These are phyloP conservation scores for Pelargonium australe DNA, from an alignment of 441 rosid genomes.

Conservation along the genomic window DNA sequence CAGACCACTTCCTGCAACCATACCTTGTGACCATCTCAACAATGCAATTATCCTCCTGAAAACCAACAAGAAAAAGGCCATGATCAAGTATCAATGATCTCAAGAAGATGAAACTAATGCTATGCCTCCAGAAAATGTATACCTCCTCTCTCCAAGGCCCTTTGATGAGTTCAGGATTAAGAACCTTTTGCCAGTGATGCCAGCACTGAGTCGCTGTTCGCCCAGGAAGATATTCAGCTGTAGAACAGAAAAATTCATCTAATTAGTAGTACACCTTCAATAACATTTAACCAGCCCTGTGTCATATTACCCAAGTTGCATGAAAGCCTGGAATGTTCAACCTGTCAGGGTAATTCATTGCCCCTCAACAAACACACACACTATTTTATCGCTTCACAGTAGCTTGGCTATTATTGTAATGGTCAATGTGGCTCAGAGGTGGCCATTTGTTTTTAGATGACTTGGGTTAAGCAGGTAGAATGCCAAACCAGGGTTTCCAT, in stretches of 20 bases:
- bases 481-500: neutral
- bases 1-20: constrained; percentile 25
- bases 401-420: neutral
- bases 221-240: constrained; percentile 27
- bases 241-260: constrained; percentile 6
- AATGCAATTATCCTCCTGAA: constrained; percentile 30
- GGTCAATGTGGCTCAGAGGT: constrained; percentile 3
- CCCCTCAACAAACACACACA: neutral
- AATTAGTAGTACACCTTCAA: neutral
- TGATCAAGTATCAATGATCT: constrained; percentile 1
- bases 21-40: constrained; percentile 13
- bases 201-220: constrained; percentile 26
- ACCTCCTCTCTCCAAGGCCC: constrained; percentile 26
- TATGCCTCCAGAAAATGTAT: neutral
- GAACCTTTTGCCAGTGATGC: constrained; percentile 32
- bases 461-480: neutral
- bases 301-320: neutral
- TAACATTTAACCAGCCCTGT: neutral
- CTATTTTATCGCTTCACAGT: neutral
- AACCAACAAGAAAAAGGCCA: neutral
- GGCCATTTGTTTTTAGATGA: neutral
- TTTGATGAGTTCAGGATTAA: constrained; percentile 26
- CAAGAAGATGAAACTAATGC: neutral
- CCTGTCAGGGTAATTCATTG: neutral
- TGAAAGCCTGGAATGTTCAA: neutral